Evolutionary conservation across 2,329 filamentous ascomycete genomes (phyloP).

Genomic region (Teratosphaeria epicoccoides): DNA sequence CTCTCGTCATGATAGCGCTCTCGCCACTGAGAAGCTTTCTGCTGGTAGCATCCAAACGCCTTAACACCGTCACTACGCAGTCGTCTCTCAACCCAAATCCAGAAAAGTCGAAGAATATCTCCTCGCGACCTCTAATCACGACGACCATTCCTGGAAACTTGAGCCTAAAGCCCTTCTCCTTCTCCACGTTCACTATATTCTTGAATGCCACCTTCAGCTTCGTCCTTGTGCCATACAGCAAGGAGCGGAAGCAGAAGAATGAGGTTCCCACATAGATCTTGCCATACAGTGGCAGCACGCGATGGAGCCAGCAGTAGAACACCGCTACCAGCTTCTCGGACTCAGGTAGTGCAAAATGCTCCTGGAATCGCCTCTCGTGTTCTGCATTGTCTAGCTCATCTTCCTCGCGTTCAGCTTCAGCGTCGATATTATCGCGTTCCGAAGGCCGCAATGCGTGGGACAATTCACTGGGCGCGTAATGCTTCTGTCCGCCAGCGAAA

Average conservation of each 20-base stretch:
- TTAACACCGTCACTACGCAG: slow-evolving; percentile 70
- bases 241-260: slow-evolving; percentile 84
- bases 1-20: slow-evolving; percentile 51
- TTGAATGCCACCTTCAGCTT: slow-evolving; percentile 84
- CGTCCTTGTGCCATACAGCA: slow-evolving; percentile 78
- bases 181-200: slow-evolving; percentile 86
- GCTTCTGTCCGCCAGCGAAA: slow-evolving; percentile 83
- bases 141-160: slow-evolving; percentile 84
- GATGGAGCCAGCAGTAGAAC: slow-evolving; percentile 85
- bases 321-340: slow-evolving; percentile 76
- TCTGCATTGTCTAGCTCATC: slow-evolving; percentile 45
- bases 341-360: slow-evolving; percentile 79
- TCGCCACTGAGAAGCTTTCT: slow-evolving; percentile 42
- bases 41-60: slow-evolving; percentile 54
- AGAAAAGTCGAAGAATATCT: slow-evolving; percentile 91
- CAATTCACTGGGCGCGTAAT: slow-evolving; percentile 67
- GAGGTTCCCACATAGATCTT: slow-evolving; percentile 90
- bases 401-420: slow-evolving; percentile 32
- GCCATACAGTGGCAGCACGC: slow-evolving; percentile 83
- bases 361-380: slow-evolving; percentile 61
- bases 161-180: slow-evolving; percentile 88
- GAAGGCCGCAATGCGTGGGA: slow-evolving; percentile 13
- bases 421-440: slow-evolving; percentile 53
- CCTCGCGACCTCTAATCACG: slow-evolving; percentile 88
- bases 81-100: slow-evolving; percentile 72